Evolutionary conservation across 2,329 filamentous ascomycete genomes (phyloP), one percentile per base, ranked within the genome.

Genomic region (Fusarium transvaalense): DNA sequence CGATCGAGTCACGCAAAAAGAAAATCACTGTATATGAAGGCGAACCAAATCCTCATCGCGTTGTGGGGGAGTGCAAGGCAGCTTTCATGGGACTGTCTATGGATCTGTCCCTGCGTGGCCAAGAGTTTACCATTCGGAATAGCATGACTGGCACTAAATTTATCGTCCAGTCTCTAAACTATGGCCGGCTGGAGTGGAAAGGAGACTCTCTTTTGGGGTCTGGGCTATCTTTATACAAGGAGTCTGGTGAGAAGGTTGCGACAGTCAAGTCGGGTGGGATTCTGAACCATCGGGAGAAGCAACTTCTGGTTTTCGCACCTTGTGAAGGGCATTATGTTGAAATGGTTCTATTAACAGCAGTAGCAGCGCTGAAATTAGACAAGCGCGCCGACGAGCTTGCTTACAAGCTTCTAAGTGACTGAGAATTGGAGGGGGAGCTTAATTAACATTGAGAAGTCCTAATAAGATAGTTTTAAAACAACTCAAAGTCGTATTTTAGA

Each of bases 1-100:
- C 42, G 8, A 46, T 46, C 31, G 17, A 46, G 19, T 31, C 42
- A 14, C 19, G 10, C 10, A 46, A 46, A n/a, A 46, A 46, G 31
- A 46, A 27, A 6, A n/a, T 46, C 42, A 46, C 19, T 6, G 15
- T 46, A 13, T 46, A 46, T 17, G 27, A 6, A 32, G 42, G 42
- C 42, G 10, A 19, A 14, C n/a, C 7, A 5, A 34, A 21, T 34
- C 19, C 43, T 14, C 29, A 47, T 14, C 12, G 34, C 13, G 15
- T 21, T 21, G 8, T 47, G 9, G 43, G 43, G 23, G 29, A 47
- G 34, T 47, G 29, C 27, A 47, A 47, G 32, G 21, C 29, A n/a
- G 29, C 43, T 47, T 34, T 47, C 12, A 47, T 34, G 43, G 43
- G 43, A n/a, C 32, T 47, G 34, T 47, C 43, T 4, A 47, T 47